Base-by-base conservation (phyloP, 2,329 filamentous ascomycete species). In the Malbranchea cinnamomea region DNA sequence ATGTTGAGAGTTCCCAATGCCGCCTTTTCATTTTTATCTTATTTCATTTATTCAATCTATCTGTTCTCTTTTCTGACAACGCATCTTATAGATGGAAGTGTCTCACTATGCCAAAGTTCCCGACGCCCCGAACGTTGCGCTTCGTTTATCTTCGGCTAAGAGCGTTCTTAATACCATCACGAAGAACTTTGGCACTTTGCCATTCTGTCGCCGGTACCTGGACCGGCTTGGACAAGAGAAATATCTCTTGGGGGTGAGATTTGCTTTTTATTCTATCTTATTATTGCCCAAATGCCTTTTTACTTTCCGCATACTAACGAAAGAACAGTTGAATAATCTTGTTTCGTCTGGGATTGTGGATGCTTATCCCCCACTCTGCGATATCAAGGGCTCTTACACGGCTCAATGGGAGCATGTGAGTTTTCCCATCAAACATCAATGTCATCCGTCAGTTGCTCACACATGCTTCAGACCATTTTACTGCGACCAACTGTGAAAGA, bases 141-240 rank as follows among this genome's bases (percentile, higher is more conserved):
- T 93, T 36, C 71, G 80, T 29, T 62, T 91, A 28, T 72, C 76
- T 24, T 91, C 82, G 26, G 85, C 85, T 35, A 89, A 85, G 63
- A 78, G 74, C 33, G 64, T 95, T 33, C 65, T 93, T 42, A 89
- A 70, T 46, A 77, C 83, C 18, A 94, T 95, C 55, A 89, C 82
- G 60, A 92, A 92, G 67, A 93, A 93, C 59, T 95, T 94, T 53
- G 82, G 83, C 41, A 93, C 84, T 1, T 59, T 95, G 43, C 84
- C 84, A 2, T 95, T 84, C 57, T 93, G 83, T 56, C 69, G 85
- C 39, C 74, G 85, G 42, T 94, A 93, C 52, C 65, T 95, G 36
- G 85, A 94, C 57, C 77, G 85, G 32, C 58, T 94, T n/a, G 85
- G 87, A 15, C 81, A 91, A 53, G 83, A 94, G 37, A 93, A 93